phyloP scores from a whole-genome alignment of 345 rosid genomes.

The Eucalyptus tenuipes region DNA sequence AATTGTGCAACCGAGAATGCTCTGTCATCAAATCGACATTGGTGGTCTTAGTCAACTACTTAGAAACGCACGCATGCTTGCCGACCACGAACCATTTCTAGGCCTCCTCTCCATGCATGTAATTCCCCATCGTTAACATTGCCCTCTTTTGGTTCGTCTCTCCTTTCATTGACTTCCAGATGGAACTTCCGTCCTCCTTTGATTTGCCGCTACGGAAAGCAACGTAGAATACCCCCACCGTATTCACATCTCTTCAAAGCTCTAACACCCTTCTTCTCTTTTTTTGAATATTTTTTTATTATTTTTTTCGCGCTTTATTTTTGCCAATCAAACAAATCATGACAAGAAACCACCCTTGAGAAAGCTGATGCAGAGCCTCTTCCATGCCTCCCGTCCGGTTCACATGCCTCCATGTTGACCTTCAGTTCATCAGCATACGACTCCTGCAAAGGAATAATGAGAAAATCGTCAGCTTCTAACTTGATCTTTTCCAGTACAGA shows the following conservation, averaged over 20 bases:
- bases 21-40: background rate
- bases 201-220: background rate
- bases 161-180: background rate
- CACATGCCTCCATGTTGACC: conserved; percentile 21
- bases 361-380: conserved; percentile 33
- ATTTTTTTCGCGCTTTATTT: too few species aligned
- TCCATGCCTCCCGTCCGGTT: conserved; percentile 51
- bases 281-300: background rate
- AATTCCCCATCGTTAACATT: background rate
- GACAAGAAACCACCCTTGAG: conserved; percentile 31
- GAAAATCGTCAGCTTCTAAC: background rate
- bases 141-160: background rate
- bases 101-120: background rate
- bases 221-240: background rate
- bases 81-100: background rate
- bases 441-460: conserved; percentile 11
- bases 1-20: background rate
- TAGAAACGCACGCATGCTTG: background rate
- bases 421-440: conserved; percentile 24
- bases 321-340: background rate
- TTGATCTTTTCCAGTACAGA: background rate
- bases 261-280: background rate
- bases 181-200: background rate
- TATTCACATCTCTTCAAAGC: background rate
- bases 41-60: background rate